Evolutionary conservation across 2,329 filamentous ascomycete species (phyloP).

Genomic region (Westerdykella sp.): DNA sequence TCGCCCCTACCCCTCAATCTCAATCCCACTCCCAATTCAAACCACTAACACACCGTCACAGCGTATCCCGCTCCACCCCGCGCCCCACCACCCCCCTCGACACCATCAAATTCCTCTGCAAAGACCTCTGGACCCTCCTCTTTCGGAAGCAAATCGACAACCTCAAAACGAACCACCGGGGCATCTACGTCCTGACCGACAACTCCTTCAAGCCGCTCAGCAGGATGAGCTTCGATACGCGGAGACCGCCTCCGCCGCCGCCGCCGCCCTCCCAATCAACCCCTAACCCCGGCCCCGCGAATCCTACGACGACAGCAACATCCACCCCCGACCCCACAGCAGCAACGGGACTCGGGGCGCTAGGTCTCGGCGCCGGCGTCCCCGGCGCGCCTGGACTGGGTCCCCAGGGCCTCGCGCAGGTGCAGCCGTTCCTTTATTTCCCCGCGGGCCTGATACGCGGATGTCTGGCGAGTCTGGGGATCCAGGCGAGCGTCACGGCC

Average conservation of each 20-base stretch:
- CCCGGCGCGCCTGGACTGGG: conserved; percentile 41
- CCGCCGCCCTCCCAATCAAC: no score
- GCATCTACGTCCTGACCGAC: conserved; percentile 94
- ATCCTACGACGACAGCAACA: neutral
- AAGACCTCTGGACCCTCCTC: conserved; percentile 91
- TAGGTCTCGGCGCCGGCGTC: conserved; percentile 11
- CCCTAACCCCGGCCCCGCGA: neutral
- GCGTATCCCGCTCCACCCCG: conserved; percentile 75
- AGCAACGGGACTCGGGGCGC: neutral
- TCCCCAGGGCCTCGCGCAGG: conserved; percentile 38
- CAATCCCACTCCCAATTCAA: neutral
- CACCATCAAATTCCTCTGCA: conserved; percentile 97
- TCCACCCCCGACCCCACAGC: neutral
- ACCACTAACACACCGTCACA: conserved; percentile 31
- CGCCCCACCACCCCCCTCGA: conserved; percentile 89
- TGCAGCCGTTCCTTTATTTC: conserved; percentile 74
- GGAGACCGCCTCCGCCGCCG: conserved; percentile 12
- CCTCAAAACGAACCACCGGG: conserved; percentile 94
- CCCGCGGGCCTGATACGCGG: conserved; percentile 89
- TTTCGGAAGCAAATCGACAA: conserved; percentile 98
- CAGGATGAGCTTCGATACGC: conserved; percentile 73
- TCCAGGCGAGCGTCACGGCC: conserved; percentile 84
- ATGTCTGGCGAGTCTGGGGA: conserved; percentile 84
- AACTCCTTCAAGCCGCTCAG: conserved; percentile 82
- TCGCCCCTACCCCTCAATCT: neutral